A percentile compares a stretch with the other conserved stretches of the same genome.
Evolutionary conservation across 257 asterid genomes (phyloP).

Genomic region (Jacaranda mimosifolia): DNA sequence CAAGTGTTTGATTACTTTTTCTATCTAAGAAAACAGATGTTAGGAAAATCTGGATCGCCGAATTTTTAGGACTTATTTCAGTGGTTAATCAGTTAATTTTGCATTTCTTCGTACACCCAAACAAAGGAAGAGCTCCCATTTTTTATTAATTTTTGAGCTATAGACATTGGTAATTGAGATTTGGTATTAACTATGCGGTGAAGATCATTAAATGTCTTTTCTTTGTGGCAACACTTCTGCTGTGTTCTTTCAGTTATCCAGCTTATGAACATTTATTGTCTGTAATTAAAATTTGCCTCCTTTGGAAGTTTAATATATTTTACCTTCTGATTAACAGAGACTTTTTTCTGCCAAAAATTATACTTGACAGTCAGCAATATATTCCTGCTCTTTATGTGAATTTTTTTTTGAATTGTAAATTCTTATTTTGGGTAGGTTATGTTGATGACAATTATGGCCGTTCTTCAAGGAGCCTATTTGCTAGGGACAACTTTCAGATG

Average conservation of each 20-base stretch:
- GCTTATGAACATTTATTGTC: background rate
- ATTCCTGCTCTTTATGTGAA: too few species aligned
- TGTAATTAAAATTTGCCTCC: background rate
- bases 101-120: background rate
- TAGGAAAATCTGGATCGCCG: background rate
- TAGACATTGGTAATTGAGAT: constrained; percentile 9
- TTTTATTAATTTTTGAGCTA: background rate
- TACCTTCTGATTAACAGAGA: background rate
- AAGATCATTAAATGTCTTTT: background rate
- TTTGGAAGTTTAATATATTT: background rate
- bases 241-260: background rate
- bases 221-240: background rate
- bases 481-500: constrained; percentile 40
- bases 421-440: constrained; percentile 42
- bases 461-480: constrained; percentile 60
- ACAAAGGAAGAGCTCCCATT: background rate
- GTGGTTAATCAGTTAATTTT: constrained; percentile 16
- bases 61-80: background rate
- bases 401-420: background rate
- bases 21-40: background rate
- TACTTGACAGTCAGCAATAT: background rate
- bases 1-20: background rate
- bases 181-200: background rate
- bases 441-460: constrained; percentile 45
- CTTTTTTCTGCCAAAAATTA: background rate